Percentiles rank a stretch among this genome's conserved stretches.
These are phyloP conservation scores for Aspergillus fructus DNA, from an alignment of 2,329 filamentous ascomycete species.

Conservation along the genomic window DNA sequence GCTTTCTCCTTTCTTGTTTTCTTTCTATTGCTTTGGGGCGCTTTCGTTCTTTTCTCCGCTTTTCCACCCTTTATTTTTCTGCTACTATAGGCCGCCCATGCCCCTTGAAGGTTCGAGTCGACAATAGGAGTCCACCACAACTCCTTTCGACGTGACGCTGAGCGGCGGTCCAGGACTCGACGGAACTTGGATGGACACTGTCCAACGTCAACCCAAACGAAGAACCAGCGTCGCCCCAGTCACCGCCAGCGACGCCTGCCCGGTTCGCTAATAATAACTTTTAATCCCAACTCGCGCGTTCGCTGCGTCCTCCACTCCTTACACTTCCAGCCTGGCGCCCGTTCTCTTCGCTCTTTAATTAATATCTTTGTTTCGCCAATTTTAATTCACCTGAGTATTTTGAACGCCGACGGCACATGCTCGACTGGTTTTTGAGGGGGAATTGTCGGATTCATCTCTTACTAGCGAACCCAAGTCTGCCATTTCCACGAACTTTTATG, in stretches of 20 bases:
- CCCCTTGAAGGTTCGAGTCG: constrained; percentile 16
- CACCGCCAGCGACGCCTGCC: constrained; percentile 3
- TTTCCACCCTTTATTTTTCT: constrained; percentile 18
- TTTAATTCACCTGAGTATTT: constrained; percentile 1
- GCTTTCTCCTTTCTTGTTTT: constrained; percentile 14
- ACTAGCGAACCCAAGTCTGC: constrained; percentile 13
- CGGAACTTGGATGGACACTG: constrained; percentile 11
- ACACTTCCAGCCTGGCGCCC: constrained; percentile 15
- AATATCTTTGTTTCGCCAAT: neutral
- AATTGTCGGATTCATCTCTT: constrained; percentile 11
- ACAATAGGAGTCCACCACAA: constrained; percentile 11
- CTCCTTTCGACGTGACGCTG: constrained; percentile 12
- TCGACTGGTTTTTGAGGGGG: neutral
- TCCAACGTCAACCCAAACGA: constrained; percentile 3
- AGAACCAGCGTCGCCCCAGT: constrained; percentile 4
- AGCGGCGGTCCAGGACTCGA: constrained; percentile 11
- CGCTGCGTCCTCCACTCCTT: constrained; percentile 7
- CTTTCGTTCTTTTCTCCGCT: constrained; percentile 13
- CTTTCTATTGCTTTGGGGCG: constrained; percentile 13
- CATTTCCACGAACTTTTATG: constrained; percentile 35
- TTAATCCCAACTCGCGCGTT: constrained; percentile 13
- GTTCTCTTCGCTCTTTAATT: constrained; percentile 10
- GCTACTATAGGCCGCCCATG: constrained; percentile 19
- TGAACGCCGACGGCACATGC: neutral
- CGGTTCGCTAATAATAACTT: constrained; percentile 9